Conservation (phyloP, 495 filamentous ascomycete species). For the Talaromyces borbonicus region DNA sequence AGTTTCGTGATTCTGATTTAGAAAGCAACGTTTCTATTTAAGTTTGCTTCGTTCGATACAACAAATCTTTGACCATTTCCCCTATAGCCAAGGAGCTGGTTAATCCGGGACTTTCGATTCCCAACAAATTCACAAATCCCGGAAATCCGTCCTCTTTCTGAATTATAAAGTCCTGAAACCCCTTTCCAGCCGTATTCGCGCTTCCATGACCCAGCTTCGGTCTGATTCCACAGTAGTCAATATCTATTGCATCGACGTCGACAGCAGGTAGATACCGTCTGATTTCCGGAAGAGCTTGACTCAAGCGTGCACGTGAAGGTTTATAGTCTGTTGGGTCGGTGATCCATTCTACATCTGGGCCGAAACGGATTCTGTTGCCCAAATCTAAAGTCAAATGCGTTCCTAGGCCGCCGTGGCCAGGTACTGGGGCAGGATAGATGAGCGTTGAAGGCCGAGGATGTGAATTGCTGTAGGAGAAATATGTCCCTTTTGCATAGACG, state of each 20-base stretch:
- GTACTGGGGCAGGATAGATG: constrained; percentile 75
- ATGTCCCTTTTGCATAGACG: constrained; percentile 89
- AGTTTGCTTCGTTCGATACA: too few species aligned
- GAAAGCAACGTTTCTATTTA: too few species aligned
- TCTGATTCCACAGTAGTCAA: constrained; percentile 86
- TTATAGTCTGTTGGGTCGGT: constrained; percentile 47
- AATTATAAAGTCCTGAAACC: constrained; percentile 82
- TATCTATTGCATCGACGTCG: constrained; percentile 50
- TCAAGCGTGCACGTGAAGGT: constrained; percentile 46
- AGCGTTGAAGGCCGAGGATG: constrained; percentile 60
- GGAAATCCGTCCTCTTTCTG: constrained; percentile 66
- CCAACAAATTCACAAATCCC: constrained; percentile 87
- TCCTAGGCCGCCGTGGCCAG: constrained; percentile 74
- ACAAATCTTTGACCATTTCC: constrained; percentile 63
- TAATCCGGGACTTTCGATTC: constrained; percentile 91
- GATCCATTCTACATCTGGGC: constrained; percentile 94
- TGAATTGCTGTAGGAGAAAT: constrained; percentile 72
- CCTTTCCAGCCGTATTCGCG: constrained; percentile 46
- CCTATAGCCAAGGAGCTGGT: constrained; percentile 85
- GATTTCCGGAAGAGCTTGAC: constrained; percentile 64
- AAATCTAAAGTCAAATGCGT: constrained; percentile 92
- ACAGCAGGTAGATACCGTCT: constrained; percentile 67
- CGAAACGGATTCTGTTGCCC: constrained; percentile 77
- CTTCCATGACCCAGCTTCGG: constrained; percentile 66
- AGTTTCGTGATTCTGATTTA: too few species aligned